phyloP scores from a whole-genome alignment of 148 eudicot species.

The Dianthus caryophyllus region DNA sequence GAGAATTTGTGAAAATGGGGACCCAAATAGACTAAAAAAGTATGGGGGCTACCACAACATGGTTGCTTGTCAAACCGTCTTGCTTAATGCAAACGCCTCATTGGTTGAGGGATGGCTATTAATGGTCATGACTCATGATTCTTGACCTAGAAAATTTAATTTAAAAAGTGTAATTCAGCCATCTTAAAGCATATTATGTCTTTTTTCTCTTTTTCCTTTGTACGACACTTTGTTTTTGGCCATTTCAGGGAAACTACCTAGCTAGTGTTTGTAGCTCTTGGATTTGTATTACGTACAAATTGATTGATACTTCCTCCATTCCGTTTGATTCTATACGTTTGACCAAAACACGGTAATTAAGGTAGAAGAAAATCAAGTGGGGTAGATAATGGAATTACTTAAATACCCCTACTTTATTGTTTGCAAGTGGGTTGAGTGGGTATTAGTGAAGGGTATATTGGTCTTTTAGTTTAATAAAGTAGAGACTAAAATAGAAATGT shows the following conservation, averaged over 20 bases:
- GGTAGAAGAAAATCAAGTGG: no score
- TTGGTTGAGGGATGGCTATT: conserved; percentile 18
- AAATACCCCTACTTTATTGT: no score
- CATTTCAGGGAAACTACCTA: conserved; percentile 2
- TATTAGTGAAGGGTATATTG: no score
- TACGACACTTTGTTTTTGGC: not conserved
- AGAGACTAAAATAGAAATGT: no score
- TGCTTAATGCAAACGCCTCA: not conserved
- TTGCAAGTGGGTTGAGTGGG: no score
- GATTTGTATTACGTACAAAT: not conserved
- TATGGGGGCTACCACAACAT: conserved; percentile 27
- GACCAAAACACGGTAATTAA: no score
- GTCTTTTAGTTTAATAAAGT: no score
- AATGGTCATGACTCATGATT: conserved; percentile 1
- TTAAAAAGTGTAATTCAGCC: conserved; percentile 1
- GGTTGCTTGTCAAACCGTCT: conserved; percentile 16
- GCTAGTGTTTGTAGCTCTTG: conserved; percentile 3
- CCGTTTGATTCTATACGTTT: no score
- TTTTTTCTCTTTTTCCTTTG: not conserved
- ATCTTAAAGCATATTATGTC: conserved; percentile 3
- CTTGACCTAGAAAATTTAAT: conserved; percentile 15
- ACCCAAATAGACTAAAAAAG: conserved; percentile 16
- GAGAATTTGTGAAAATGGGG: conserved; percentile 1
- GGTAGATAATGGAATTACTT: no score
- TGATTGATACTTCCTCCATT: no score